These are phyloP conservation scores for Globisporangium recalcitrans DNA, from an alignment of 352 stramenopile species.

Conservation along the genomic window DNA sequence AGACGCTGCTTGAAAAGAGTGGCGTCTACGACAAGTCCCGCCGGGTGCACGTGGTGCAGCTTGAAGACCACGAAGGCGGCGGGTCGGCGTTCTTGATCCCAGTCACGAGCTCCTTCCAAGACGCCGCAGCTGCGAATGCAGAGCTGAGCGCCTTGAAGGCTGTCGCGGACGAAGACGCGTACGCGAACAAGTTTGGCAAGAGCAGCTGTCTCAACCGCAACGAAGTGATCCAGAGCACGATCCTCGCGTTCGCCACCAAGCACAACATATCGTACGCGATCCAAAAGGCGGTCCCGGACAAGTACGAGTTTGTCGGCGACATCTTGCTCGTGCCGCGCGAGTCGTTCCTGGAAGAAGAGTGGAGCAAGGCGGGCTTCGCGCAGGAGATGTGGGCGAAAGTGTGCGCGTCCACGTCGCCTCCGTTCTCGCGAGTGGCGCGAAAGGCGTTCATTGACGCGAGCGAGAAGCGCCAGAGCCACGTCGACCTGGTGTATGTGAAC, in stretches of 20 bases:
- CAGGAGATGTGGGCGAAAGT: slow-evolving; percentile 63
- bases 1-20: slow-evolving; percentile 59
- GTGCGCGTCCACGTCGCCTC: slow-evolving; percentile 42
- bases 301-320: slow-evolving; percentile 78
- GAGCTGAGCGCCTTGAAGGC: slow-evolving; percentile 36
- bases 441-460: slow-evolving; percentile 75
- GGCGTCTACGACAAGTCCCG: slow-evolving; percentile 78
- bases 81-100: slow-evolving; percentile 52
- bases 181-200: slow-evolving; percentile 75
- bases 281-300: slow-evolving; percentile 40
- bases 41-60: slow-evolving; percentile 47
- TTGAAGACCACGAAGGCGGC: slow-evolving; percentile 12
- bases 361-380: slow-evolving; percentile 32
- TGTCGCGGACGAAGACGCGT: slow-evolving; percentile 52
- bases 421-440: slow-evolving; percentile 67
- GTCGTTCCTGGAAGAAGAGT: slow-evolving; percentile 54
- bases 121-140: slow-evolving; percentile 18
- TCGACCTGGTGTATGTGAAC: slow-evolving; percentile 69
- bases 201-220: slow-evolving; percentile 66
- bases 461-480: slow-evolving; percentile 77
- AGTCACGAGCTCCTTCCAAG: slow-evolving; percentile 36
- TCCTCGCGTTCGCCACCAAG: slow-evolving; percentile 46
- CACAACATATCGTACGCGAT: slow-evolving; percentile 35
- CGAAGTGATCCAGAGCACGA: slow-evolving; percentile 55
- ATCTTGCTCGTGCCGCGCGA: slow-evolving; percentile 65